phyloP scores from a whole-genome alignment of 345 rosid species.

The Excoecaria cochinchinensis region DNA sequence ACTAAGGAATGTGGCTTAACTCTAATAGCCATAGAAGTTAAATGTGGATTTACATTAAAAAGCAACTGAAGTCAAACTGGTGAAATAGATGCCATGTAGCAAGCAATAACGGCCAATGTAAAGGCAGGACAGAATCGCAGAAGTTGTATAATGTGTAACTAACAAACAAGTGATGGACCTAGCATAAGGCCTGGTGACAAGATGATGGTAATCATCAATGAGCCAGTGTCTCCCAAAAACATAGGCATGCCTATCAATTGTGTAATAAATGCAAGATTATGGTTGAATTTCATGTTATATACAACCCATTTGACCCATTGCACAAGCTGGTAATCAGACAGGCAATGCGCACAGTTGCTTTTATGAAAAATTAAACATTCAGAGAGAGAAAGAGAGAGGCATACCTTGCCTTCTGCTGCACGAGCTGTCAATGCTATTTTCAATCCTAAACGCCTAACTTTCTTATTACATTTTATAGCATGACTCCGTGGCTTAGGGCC shows the following conservation, averaged over 20 bases:
- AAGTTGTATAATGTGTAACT: not conserved
- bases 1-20: not conserved
- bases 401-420: slow-evolving; percentile 93
- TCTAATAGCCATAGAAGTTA: not conserved
- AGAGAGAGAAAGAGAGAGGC: slow-evolving; percentile 21
- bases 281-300: not conserved
- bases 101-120: not conserved
- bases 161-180: not conserved
- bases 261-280: not conserved
- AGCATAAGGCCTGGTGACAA: not conserved
- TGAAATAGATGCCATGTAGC: too few relatives aligned
- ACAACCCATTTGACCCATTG: not conserved
- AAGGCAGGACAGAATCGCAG: not conserved
- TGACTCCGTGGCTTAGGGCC: slow-evolving; percentile 96
- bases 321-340: not conserved
- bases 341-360: not conserved
- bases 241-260: not conserved
- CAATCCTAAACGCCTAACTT: slow-evolving; percentile 84
- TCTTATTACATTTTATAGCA: slow-evolving; percentile 82
- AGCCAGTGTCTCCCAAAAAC: not conserved
- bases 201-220: not conserved
- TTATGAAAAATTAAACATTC: not conserved
- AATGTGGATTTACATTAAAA: not conserved
- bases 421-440: slow-evolving; percentile 90
- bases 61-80: not conserved